Evolutionary conservation across 148 eudicot genomes (phyloP).

Genomic region (Chenopodium album): DNA sequence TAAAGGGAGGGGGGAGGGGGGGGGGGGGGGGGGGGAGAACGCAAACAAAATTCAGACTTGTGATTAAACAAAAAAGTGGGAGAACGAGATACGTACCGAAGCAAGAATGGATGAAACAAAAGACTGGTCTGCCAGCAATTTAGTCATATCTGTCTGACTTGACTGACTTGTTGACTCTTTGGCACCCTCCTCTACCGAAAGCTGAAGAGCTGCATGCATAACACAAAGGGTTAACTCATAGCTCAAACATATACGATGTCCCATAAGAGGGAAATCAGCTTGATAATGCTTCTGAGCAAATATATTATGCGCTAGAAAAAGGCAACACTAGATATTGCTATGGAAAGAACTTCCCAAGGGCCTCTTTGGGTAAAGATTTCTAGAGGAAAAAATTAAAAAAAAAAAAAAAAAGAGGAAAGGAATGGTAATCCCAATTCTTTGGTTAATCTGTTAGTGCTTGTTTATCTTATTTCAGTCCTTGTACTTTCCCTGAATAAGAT

Average conservation of each 20-base stretch:
- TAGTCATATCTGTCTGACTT: constrained; percentile 64
- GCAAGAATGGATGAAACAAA: constrained; percentile 82
- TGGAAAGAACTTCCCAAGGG: background rate
- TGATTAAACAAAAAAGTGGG: background rate
- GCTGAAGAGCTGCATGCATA: constrained; percentile 76
- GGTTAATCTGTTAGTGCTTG: background rate
- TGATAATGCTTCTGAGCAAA: background rate
- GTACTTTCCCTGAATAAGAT: background rate
- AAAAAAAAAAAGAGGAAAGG: background rate
- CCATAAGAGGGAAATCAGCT: background rate
- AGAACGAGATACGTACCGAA: constrained; percentile 38
- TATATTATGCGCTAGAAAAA: background rate
- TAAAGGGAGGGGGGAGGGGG: too few relatives aligned
- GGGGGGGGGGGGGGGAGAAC: background rate
- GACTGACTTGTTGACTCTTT: constrained; percentile 61
- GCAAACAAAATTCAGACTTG: background rate
- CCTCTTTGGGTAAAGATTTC: background rate
- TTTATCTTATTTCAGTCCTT: background rate
- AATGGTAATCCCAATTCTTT: background rate
- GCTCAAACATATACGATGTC: background rate
- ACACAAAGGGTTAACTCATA: background rate
- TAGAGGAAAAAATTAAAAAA: too few relatives aligned
- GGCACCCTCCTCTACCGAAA: constrained; percentile 67
- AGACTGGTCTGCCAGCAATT: constrained; percentile 78
- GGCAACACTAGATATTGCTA: background rate